These are phyloP conservation scores for Sclerotinia subarctica DNA, from an alignment of 2,329 filamentous ascomycete genomes.

Conservation along the genomic window DNA sequence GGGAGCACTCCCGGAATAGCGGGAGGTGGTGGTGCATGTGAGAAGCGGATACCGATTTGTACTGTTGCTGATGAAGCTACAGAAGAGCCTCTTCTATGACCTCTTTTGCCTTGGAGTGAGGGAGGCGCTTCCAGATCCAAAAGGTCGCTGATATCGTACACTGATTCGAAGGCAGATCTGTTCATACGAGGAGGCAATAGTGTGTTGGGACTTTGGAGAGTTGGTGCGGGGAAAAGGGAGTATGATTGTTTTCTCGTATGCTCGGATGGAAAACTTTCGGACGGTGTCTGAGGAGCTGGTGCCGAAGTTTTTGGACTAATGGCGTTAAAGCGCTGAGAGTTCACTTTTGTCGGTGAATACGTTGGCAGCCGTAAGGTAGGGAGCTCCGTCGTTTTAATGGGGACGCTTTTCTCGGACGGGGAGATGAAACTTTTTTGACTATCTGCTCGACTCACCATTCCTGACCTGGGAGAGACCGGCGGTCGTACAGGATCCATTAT, in stretches of 20 bases:
- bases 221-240: conserved; percentile 33
- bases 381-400: conserved; percentile 31
- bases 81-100: conserved; percentile 55
- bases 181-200: not conserved
- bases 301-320: conserved; percentile 11
- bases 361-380: conserved; percentile 19
- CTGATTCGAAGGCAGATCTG: conserved; percentile 25
- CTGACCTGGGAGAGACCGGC: conserved; percentile 24
- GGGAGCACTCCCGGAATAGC: conserved; percentile 25
- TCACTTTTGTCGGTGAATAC: conserved; percentile 20
- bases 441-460: conserved; percentile 24
- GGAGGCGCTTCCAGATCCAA: conserved; percentile 31
- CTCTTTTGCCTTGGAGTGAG: conserved; percentile 21
- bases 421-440: conserved; percentile 30
- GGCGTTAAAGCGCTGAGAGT: conserved; percentile 20
- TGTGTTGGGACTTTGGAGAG: conserved; percentile 22
- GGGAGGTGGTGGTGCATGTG: conserved; percentile 43
- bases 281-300: not conserved
- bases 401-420: conserved; percentile 29
- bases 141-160: conserved; percentile 36
- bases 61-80: conserved; percentile 65
- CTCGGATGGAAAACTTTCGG: not conserved
- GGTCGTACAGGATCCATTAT: conserved; percentile 33
- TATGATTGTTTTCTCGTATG: conserved; percentile 34
- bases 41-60: conserved; percentile 67